These are phyloP conservation scores for Carallia pectinifolia DNA, from an alignment of 345 rosid genomes.

Conservation along the genomic window DNA sequence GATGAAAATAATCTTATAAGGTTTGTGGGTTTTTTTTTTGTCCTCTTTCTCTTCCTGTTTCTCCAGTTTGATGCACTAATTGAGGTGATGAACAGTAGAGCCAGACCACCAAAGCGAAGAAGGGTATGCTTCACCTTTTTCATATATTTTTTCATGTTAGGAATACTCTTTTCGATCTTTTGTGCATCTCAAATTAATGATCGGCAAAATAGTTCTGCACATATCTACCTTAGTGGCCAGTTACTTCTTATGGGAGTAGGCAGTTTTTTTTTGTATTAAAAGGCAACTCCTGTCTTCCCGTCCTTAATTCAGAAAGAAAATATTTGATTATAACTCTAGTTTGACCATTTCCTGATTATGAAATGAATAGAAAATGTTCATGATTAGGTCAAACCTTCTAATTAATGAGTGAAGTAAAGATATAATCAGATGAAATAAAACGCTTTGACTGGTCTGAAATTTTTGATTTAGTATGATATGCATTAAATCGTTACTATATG, in stretches of 20 bases:
- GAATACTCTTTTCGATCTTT: not conserved
- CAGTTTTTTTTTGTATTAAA: too few species aligned
- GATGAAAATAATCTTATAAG: not conserved
- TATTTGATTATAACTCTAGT: not conserved
- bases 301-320: not conserved
- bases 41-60: not conserved
- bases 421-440: too few species aligned
- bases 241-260: too few species aligned
- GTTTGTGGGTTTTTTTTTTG: not conserved
- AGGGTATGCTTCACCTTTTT: constrained; percentile 3
- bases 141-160: too few species aligned
- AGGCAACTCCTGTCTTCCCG: constrained; percentile 9
- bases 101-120: constrained; percentile 27
- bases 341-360: too few species aligned
- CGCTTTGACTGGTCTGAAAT: too few species aligned
- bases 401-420: too few species aligned
- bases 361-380: too few species aligned
- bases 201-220: not conserved
- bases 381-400: too few species aligned
- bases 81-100: constrained; percentile 22
- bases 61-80: constrained; percentile 30
- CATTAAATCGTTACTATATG: too few species aligned
- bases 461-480: too few species aligned
- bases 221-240: too few species aligned
- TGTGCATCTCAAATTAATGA: not conserved